These are phyloP conservation scores for Beauveria bassiana DNA, from an alignment of 2,329 filamentous ascomycete genomes.

Conservation along the genomic window DNA sequence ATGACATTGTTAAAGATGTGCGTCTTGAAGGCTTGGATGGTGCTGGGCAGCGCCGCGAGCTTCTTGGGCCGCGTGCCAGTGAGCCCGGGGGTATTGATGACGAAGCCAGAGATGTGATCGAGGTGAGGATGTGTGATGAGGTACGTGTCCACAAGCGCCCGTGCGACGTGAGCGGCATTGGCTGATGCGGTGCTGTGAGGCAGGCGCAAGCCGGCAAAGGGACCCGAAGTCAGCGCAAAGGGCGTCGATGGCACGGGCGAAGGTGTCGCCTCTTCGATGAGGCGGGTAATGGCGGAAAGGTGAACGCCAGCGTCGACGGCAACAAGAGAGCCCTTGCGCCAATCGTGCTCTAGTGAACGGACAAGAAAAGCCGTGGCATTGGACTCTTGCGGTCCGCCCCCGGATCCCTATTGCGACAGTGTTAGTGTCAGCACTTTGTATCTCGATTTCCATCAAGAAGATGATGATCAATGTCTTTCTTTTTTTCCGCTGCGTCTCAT, in stretches of 20 bases:
- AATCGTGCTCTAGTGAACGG: conserved; percentile 68
- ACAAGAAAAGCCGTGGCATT: conserved; percentile 87
- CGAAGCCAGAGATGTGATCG: conserved; percentile 85
- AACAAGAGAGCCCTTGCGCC: conserved; percentile 74
- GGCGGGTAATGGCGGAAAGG: conserved; percentile 73
- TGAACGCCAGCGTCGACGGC: conserved; percentile 94
- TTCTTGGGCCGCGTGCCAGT: conserved; percentile 76
- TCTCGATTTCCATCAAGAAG: too few species aligned
- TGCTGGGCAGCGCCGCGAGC: conserved; percentile 76
- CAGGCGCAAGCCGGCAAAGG: conserved; percentile 72
- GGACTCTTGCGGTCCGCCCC: conserved; percentile 83
- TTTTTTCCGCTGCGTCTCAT: not conserved
- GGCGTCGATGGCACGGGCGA: conserved; percentile 28
- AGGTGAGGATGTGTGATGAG: conserved; percentile 96
- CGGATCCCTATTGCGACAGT: conserved; percentile 59
- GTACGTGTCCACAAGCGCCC: conserved; percentile 75
- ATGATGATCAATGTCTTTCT: too few species aligned
- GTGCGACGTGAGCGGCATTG: conserved; percentile 75
- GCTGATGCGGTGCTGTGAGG: conserved; percentile 58
- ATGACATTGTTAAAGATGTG: conserved; percentile 98
- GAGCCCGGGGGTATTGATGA: conserved; percentile 85
- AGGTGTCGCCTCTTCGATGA: conserved; percentile 55
- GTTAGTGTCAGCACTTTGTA: not conserved
- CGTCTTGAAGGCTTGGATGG: conserved; percentile 84
- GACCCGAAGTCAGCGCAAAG: conserved; percentile 55